Evolutionary conservation across 768 basidiomycete species (phyloP).

Genomic region (Guyanaporus albipodus): DNA sequence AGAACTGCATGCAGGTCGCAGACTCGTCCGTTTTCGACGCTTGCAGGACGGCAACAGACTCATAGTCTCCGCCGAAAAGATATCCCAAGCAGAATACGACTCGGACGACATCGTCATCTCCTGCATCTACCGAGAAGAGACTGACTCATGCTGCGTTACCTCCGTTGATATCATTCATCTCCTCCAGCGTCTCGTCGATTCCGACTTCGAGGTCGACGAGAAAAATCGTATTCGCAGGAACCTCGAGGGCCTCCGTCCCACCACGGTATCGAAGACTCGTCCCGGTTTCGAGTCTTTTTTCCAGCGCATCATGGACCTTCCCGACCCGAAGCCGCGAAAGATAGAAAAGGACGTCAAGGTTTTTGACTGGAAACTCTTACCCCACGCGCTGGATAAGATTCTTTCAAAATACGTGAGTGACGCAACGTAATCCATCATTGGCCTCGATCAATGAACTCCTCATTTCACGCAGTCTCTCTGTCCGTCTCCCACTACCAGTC

Average conservation of each 20-base stretch:
- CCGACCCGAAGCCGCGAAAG: conserved; percentile 88
- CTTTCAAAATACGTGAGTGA: conserved; percentile 76
- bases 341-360: conserved; percentile 97
- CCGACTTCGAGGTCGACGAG: conserved; percentile 86
- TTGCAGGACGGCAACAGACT: conserved; percentile 73
- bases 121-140: conserved; percentile 85
- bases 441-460: background rate
- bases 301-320: conserved; percentile 94
- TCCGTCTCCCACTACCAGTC: conserved; percentile 34
- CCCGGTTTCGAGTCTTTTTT: conserved; percentile 82
- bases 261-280: conserved; percentile 85
- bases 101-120: conserved; percentile 83
- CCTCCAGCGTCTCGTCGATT: conserved; percentile 71
- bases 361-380: conserved; percentile 71
- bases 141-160: conserved; percentile 79
- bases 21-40: conserved; percentile 84
- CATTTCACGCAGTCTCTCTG: conserved; percentile 42
- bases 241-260: conserved; percentile 87
- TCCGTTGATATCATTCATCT: conserved; percentile 95
- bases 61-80: conserved; percentile 72
- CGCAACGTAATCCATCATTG: background rate
- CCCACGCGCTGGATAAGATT: conserved; percentile 72
- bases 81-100: conserved; percentile 69
- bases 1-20: conserved; percentile 66
- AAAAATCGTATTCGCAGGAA: conserved; percentile 96